Conservation (phyloP, 495 filamentous ascomycete species). For the Pseudevernia furfuracea region DNA sequence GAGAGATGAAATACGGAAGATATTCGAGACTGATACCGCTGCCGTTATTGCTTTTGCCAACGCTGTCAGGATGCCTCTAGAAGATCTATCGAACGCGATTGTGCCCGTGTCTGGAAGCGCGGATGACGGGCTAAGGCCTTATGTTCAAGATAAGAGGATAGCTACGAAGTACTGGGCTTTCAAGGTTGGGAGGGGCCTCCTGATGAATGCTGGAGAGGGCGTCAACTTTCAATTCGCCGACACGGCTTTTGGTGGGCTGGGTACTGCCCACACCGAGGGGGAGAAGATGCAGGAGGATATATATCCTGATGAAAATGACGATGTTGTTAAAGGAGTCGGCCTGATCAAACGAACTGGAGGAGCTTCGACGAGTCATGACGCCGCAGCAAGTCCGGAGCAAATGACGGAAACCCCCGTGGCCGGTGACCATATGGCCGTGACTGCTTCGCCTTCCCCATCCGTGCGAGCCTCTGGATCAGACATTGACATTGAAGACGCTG, state of each 20-base stretch:
- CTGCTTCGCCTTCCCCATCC: slow-evolving; percentile 5
- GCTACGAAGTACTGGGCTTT: slow-evolving; percentile 53
- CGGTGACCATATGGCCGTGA: slow-evolving; percentile 1
- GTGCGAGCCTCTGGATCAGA: slow-evolving; percentile 9
- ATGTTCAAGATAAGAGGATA: slow-evolving; percentile 33
- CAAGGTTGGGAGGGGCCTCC: slow-evolving; percentile 52
- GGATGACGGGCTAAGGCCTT: not conserved
- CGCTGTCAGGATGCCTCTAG: slow-evolving; percentile 45
- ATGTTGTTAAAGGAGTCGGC: slow-evolving; percentile 32
- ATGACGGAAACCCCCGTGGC: not conserved
- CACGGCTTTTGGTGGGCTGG: slow-evolving; percentile 54
- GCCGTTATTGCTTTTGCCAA: slow-evolving; percentile 52
- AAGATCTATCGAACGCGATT: slow-evolving; percentile 39
- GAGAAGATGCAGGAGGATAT: slow-evolving; percentile 42
- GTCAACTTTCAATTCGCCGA: slow-evolving; percentile 54
- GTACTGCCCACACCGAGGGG: slow-evolving; percentile 33
- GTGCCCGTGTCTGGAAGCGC: slow-evolving; percentile 25
- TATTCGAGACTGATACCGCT: slow-evolving; percentile 48
- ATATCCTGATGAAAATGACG: slow-evolving; percentile 37
- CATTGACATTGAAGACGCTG: slow-evolving; percentile 25
- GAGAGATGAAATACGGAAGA: slow-evolving; percentile 42
- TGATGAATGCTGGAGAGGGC: slow-evolving; percentile 53
- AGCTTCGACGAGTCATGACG: not conserved
- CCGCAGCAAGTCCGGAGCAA: not conserved
- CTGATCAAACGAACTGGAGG: slow-evolving; percentile 21